Percentiles rank a stretch among this genome's conserved stretches.
These are phyloP conservation scores for Penicillium sp. DNA, from an alignment of 2,329 filamentous ascomycete species.

Conservation along the genomic window DNA sequence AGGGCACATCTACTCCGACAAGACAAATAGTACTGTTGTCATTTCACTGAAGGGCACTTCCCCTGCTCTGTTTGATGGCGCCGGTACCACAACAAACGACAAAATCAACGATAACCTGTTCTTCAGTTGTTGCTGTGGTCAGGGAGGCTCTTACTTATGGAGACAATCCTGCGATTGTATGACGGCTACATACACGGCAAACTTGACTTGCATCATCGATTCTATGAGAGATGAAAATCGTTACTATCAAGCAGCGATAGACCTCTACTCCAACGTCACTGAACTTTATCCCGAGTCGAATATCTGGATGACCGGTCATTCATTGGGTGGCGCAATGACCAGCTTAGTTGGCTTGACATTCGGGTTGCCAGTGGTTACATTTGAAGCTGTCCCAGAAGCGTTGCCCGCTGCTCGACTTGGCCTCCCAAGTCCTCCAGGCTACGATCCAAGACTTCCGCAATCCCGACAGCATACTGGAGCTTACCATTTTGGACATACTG, in stretches of 20 bases:
- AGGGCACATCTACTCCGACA: constrained; percentile 87
- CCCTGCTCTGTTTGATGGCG: constrained; percentile 89
- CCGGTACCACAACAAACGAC: constrained; percentile 93
- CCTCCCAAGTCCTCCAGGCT: constrained; percentile 76
- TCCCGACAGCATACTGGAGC: constrained; percentile 68
- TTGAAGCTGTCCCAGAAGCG: constrained; percentile 88
- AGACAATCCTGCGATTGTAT: constrained; percentile 92
- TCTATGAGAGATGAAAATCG: constrained; percentile 76
- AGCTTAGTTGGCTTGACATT: constrained; percentile 89
- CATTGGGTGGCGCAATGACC: constrained; percentile 81
- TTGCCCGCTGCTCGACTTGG: constrained; percentile 79
- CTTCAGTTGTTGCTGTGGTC: constrained; percentile 95
- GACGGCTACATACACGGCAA: constrained; percentile 80
- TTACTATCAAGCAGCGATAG: constrained; percentile 84
- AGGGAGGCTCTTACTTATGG: constrained; percentile 87
- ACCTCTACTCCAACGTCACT: constrained; percentile 90
- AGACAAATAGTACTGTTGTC: constrained; percentile 78
- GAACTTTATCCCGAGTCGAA: constrained; percentile 78
- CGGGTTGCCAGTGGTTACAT: constrained; percentile 84
- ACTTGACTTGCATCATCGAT: constrained; percentile 79
- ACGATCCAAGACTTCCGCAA: constrained; percentile 68
- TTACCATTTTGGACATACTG: constrained; percentile 91
- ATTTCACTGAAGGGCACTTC: constrained; percentile 92
- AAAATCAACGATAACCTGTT: constrained; percentile 98
- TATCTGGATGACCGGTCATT: constrained; percentile 89